Conservation (phyloP, 2,329 filamentous ascomycete genomes). For the Hypoxylon sp. region DNA sequence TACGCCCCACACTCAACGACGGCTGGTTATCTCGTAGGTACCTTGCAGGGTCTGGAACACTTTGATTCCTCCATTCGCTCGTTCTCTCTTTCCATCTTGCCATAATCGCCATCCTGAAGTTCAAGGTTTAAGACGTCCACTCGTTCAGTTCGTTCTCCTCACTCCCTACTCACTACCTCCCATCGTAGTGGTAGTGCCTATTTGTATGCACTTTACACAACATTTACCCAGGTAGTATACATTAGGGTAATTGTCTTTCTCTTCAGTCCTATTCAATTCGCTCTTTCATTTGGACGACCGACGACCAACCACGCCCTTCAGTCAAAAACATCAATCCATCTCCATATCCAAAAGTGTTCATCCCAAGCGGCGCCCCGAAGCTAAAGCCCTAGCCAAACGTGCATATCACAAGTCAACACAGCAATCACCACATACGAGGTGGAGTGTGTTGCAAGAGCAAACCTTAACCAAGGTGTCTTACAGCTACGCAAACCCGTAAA, state of each 20-base stretch:
- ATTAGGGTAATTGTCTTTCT: conserved; percentile 2
- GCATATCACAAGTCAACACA: not conserved
- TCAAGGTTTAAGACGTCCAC: conserved; percentile 31
- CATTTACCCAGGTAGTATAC: conserved; percentile 2
- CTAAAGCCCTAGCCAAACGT: not conserved
- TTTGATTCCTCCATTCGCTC: conserved; percentile 12
- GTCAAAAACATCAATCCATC: not conserved
- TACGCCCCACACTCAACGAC: not conserved
- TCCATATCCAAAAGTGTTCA: conserved; percentile 9
- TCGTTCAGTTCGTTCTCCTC: conserved; percentile 24
- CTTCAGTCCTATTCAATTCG: conserved; percentile 21
- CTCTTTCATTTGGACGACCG: conserved; percentile 24
- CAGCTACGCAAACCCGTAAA: conserved; percentile 6
- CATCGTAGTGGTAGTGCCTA: not conserved
- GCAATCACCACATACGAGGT: not conserved
- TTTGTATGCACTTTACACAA: conserved; percentile 5
- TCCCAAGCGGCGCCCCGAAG: not conserved
- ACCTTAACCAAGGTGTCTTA: not conserved
- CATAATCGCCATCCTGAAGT: conserved; percentile 9
- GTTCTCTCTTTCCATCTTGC: not conserved
- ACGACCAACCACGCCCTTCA: not conserved
- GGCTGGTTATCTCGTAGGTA: not conserved
- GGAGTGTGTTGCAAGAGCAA: not conserved
- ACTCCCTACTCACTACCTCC: conserved; percentile 7
- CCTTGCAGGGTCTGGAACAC: conserved; percentile 36